Conservation (phyloP, 2,329 filamentous ascomycete genomes). For the Tolypocladium guangdongense region DNA sequence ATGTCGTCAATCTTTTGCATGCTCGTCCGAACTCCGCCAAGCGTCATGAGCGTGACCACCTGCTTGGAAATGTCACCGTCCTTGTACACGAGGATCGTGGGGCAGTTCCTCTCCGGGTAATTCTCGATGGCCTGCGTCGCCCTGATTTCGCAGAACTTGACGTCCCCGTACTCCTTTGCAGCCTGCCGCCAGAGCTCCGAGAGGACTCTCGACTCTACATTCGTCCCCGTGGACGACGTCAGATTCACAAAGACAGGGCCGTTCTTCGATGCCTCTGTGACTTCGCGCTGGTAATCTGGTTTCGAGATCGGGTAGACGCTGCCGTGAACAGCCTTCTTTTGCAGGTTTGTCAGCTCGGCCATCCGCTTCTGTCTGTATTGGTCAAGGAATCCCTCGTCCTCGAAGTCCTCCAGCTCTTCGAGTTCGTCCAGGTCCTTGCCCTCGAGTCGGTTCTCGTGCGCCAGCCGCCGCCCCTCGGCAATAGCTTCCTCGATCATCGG, state of each 20-base stretch:
- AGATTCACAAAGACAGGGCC: conserved; percentile 66
- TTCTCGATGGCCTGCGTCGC: conserved; percentile 91
- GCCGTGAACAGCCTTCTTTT: conserved; percentile 71
- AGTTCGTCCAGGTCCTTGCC: conserved; percentile 92
- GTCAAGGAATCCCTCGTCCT: conserved; percentile 87
- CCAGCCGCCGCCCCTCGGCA: conserved; percentile 67
- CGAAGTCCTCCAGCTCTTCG: conserved; percentile 85
- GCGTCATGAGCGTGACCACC: conserved; percentile 73
- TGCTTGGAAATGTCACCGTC: conserved; percentile 89
- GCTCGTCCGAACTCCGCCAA: conserved; percentile 61
- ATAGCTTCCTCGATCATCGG: conserved; percentile 94
- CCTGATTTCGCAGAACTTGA: conserved; percentile 96
- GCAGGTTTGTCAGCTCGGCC: conserved; percentile 65
- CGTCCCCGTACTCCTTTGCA: conserved; percentile 75
- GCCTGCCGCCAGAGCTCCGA: conserved; percentile 79
- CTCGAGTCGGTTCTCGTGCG: conserved; percentile 86
- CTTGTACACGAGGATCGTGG: conserved; percentile 85
- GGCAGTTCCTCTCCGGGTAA: conserved; percentile 90
- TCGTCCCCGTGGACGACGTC: conserved; percentile 65
- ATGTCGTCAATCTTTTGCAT: conserved; percentile 70
- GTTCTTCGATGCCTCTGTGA: conserved; percentile 78
- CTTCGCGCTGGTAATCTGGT: conserved; percentile 81
- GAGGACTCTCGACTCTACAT: conserved; percentile 74
- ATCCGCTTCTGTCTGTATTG: conserved; percentile 81
- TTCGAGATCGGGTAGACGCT: conserved; percentile 91